phyloP scores from a whole-genome alignment of 2,329 filamentous ascomycete genomes.

The Stachybotrys elegans region DNA sequence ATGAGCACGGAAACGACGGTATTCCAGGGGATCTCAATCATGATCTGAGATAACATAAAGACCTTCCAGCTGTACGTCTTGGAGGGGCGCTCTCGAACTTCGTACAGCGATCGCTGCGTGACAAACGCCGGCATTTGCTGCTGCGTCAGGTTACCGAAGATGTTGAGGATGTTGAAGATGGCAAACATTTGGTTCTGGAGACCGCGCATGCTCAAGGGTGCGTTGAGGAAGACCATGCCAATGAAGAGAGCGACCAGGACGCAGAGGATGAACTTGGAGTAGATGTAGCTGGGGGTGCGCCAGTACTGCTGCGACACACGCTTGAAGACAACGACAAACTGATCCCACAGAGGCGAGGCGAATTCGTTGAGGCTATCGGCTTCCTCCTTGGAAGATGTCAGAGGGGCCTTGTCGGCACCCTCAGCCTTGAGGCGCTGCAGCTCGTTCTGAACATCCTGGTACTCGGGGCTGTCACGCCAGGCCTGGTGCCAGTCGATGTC shows the following conservation, averaged over 20 bases:
- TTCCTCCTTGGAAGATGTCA: slow-evolving; percentile 16
- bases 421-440: slow-evolving; percentile 48
- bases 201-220: slow-evolving; percentile 66
- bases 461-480: slow-evolving; percentile 55
- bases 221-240: slow-evolving; percentile 73
- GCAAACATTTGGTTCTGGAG: slow-evolving; percentile 85
- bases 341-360: slow-evolving; percentile 65
- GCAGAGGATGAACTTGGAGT: slow-evolving; percentile 72
- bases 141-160: slow-evolving; percentile 75
- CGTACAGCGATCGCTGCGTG: slow-evolving; percentile 73
- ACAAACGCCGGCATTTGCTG: slow-evolving; percentile 84
- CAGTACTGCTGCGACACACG: slow-evolving; percentile 90
- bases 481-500: slow-evolving; percentile 57
- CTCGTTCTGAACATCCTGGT: slow-evolving; percentile 47
- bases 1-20: slow-evolving; percentile 68
- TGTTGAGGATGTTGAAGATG: slow-evolving; percentile 76
- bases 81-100: slow-evolving; percentile 77
- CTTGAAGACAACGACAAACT: slow-evolving; percentile 60
- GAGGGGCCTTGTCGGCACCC: slow-evolving; percentile 35
- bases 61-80: slow-evolving; percentile 83
- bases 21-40: slow-evolving; percentile 84
- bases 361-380: slow-evolving; percentile 63
- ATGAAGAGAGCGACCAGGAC: slow-evolving; percentile 65
- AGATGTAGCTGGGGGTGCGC: slow-evolving; percentile 85
- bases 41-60: slow-evolving; percentile 77